These are phyloP conservation scores for Colletotrichum limetticola DNA, from an alignment of 2,329 filamentous ascomycete species.

Conservation along the genomic window DNA sequence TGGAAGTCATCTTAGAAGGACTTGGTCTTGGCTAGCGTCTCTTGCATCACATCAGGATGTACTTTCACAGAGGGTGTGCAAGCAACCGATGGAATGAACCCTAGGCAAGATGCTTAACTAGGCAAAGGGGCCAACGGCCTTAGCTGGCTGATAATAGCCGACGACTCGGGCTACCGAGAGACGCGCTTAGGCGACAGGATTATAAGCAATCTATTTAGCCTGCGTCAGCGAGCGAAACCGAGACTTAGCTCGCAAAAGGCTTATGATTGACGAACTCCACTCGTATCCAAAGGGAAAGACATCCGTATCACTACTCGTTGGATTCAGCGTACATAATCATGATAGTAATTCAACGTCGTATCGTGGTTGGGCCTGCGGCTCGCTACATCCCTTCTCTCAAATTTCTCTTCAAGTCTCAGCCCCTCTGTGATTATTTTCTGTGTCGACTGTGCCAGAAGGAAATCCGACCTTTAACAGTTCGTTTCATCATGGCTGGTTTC, in stretches of 20 bases:
- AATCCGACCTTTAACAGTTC: fast-evolving
- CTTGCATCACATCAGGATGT: too few species aligned
- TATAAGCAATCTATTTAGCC: neutral
- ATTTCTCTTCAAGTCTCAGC: neutral
- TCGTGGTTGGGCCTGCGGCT: neutral
- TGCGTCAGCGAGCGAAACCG: neutral
- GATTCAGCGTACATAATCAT: conserved; percentile 10
- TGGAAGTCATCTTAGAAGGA: conserved; percentile 49
- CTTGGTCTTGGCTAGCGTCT: neutral
- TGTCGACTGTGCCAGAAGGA: neutral
- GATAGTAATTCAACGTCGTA: conserved; percentile 18
- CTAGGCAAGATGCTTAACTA: neutral
- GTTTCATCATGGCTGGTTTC: neutral
- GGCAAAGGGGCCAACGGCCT: neutral
- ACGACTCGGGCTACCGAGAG: neutral
- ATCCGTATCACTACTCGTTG: conserved; percentile 11
- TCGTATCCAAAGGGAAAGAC: conserved; percentile 4
- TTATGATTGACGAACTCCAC: conserved; percentile 30
- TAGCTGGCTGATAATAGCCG: neutral
- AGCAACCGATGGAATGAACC: neutral
- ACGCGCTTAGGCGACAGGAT: neutral
- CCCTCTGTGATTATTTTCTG: neutral
- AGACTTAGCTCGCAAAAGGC: neutral
- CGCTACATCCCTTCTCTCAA: neutral
- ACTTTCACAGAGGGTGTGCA: neutral